These are phyloP conservation scores for Boletus semigastroideus DNA, from an alignment of 1,284 basidiomycete genomes.

Conservation along the genomic window DNA sequence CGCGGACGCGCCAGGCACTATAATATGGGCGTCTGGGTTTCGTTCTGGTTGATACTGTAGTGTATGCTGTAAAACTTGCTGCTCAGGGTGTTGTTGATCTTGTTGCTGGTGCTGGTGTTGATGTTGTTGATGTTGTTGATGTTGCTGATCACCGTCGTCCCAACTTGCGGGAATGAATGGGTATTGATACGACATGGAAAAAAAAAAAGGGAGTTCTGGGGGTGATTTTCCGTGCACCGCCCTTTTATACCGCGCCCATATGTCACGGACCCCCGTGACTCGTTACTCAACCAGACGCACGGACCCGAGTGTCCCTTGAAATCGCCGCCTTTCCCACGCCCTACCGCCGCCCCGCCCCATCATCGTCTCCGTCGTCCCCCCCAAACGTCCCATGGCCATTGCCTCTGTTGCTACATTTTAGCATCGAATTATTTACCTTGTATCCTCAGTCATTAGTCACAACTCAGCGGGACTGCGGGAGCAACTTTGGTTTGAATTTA, in stretches of 20 bases:
- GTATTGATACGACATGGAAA: slow-evolving; percentile 41
- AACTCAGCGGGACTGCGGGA: too few species aligned
- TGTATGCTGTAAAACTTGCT: slow-evolving; percentile 29
- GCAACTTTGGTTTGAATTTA: background rate
- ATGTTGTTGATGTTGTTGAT: too few species aligned
- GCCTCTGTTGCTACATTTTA: too few species aligned
- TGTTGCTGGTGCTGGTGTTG: slow-evolving; percentile 20
- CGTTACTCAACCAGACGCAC: slow-evolving; percentile 6
- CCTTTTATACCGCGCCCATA: slow-evolving; percentile 31
- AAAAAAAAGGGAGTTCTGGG: slow-evolving; percentile 20
- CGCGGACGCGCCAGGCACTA: slow-evolving; percentile 11
- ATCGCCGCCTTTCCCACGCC: background rate
- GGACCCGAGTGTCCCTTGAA: slow-evolving; percentile 17
- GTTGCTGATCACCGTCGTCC: slow-evolving; percentile 26
- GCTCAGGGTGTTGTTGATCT: slow-evolving; percentile 29
- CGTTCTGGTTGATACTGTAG: slow-evolving; percentile 30
- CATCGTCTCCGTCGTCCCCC: too few species aligned
- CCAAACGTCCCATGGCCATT: too few species aligned
- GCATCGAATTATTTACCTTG: too few species aligned
- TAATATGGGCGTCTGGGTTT: slow-evolving; percentile 20
- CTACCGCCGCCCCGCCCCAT: background rate
- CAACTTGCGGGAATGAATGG: slow-evolving; percentile 36
- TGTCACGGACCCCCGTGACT: too few species aligned
- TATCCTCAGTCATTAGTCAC: too few species aligned
- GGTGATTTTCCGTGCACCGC: slow-evolving; percentile 7